These are phyloP conservation scores for Fusarium avenaceum DNA, from an alignment of 2,329 filamentous ascomycete genomes.

Conservation along the genomic window DNA sequence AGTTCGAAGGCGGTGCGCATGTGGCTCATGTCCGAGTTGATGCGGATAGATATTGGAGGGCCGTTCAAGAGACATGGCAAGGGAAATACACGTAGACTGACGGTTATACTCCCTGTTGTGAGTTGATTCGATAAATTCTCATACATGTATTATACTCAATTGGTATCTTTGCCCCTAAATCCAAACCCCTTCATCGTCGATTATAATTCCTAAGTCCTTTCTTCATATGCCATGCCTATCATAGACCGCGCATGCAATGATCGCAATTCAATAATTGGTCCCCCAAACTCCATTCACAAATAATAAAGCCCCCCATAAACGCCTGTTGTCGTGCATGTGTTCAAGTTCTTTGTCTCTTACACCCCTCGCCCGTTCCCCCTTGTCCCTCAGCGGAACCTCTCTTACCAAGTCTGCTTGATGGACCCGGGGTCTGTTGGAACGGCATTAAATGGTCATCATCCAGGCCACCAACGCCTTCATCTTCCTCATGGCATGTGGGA, in stretches of 20 bases:
- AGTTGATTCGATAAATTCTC: not conserved
- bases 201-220: not conserved
- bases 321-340: not conserved
- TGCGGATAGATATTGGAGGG: conserved; percentile 64
- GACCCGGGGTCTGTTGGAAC: conserved; percentile 11
- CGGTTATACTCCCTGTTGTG: not conserved
- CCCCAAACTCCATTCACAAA: not conserved
- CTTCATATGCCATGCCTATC: not conserved
- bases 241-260: not conserved
- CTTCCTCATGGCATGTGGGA: conserved; percentile 58
- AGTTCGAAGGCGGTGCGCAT: conserved; percentile 63
- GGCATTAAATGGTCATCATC: conserved; percentile 48
- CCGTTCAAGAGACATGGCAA: conserved; percentile 63
- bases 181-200: not conserved
- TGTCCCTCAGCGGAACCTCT: conserved; percentile 40
- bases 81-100: conserved; percentile 25
- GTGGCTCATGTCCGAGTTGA: conserved; percentile 65
- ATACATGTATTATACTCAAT: not conserved
- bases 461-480: conserved; percentile 59
- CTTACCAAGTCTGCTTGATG: conserved; percentile 33
- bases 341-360: conserved; percentile 54
- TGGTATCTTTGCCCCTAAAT: conserved; percentile 11
- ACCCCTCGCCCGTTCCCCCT: conserved; percentile 32
- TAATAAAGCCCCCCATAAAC: conserved; percentile 6
- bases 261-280: not conserved